Evolutionary conservation across 208 protist genomes (phyloP).

Genomic region (Spongospora subterranea): DNA sequence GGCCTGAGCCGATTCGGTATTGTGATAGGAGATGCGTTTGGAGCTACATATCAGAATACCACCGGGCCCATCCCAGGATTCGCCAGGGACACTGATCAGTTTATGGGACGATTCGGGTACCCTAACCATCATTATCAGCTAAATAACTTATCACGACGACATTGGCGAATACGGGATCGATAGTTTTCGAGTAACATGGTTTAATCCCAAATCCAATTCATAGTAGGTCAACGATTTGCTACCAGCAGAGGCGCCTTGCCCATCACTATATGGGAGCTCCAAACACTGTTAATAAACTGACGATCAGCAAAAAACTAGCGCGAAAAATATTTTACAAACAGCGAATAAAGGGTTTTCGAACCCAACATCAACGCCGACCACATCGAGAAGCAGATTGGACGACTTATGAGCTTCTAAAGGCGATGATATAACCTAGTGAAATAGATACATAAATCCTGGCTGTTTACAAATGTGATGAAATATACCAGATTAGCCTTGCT

Average conservation of each 20-base stretch:
- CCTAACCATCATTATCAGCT: background rate
- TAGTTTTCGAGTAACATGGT: constrained; percentile 89
- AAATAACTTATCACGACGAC: background rate
- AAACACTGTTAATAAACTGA: background rate
- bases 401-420: constrained; percentile 89
- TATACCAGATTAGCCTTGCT: constrained; percentile 54
- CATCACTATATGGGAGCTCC: background rate
- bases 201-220: constrained; percentile 95
- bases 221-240: constrained; percentile 90
- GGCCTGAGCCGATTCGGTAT: background rate
- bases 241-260: background rate
- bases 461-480: background rate
- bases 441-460: background rate
- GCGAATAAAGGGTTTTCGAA: constrained; percentile 93
- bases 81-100: constrained; percentile 62
- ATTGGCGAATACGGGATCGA: background rate
- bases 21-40: constrained; percentile 52
- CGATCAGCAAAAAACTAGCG: background rate
- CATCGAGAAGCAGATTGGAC: constrained; percentile 78
- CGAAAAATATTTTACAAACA: constrained; percentile 66
- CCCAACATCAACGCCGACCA: constrained; percentile 87
- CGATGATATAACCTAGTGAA: constrained; percentile 64
- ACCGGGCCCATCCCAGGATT: constrained; percentile 82
- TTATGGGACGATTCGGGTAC: background rate
- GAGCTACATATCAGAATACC: constrained; percentile 91